Conservation (phyloP, 192 early-diverging fungal genomes). For the Haplosporangium gracile region DNA sequence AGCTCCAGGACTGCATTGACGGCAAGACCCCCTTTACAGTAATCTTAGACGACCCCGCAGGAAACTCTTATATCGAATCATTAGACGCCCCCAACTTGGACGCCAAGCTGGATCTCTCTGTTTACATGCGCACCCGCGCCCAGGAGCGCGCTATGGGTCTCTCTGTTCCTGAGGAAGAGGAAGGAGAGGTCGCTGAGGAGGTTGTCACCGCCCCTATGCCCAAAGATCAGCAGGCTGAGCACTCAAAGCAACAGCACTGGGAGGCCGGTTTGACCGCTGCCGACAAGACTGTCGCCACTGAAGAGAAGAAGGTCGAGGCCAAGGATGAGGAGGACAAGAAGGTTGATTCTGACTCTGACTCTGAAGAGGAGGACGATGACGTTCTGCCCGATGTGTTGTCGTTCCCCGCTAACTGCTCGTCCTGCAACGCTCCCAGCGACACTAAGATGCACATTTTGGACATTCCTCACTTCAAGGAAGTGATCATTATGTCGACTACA, state of each 20-base stretch:
- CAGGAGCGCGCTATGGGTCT: conserved; percentile 86
- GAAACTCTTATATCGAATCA: conserved; percentile 94
- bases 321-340: conserved; percentile 9
- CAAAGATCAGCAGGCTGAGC: conserved; percentile 33
- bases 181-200: conserved; percentile 31
- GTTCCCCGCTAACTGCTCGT: conserved; percentile 90
- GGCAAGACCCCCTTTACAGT: conserved; percentile 77
- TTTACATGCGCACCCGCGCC: conserved; percentile 82
- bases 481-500: conserved; percentile 94
- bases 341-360: conserved; percentile 56
- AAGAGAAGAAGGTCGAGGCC: conserved; percentile 26
- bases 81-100: conserved; percentile 80
- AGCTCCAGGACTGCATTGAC: conserved; percentile 70
- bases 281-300: conserved; percentile 13
- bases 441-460: conserved; percentile 93
- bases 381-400: conserved; percentile 79
- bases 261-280: conserved; percentile 52
- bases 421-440: conserved; percentile 81
- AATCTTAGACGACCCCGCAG: conserved; percentile 89
- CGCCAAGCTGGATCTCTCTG: conserved; percentile 74
- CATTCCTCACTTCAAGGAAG: conserved; percentile 97
- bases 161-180: conserved; percentile 66
- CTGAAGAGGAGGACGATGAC: conserved; percentile 66
- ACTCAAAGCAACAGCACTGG: conserved; percentile 52
- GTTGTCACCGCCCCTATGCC: conserved; percentile 32